Base-by-base conservation (phyloP, 2,329 filamentous ascomycete species). In the Metarhizium rileyi region DNA sequence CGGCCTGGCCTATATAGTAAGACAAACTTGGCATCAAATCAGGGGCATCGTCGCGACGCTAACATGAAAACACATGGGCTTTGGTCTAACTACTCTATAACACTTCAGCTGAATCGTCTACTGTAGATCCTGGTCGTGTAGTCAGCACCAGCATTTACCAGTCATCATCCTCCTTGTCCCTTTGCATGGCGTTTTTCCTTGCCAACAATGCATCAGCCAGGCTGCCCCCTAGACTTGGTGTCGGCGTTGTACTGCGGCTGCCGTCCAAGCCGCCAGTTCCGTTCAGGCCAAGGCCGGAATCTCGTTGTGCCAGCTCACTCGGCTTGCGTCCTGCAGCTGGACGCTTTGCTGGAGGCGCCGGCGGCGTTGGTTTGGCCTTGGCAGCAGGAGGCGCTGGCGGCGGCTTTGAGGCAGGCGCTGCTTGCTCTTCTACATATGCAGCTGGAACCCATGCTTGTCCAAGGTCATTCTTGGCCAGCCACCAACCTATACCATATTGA, bases 381-480 rank as follows among this genome's bases (percentile, higher is more conserved):
- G 68, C 66, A 4, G 66, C 66, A 3, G 83, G 77, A 1, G 84
- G 80, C 1, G 86, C 81, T 9, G 84, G 83, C 14, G 87, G 83
- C 6, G 81, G 77, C 22, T 78, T 77, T 7, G 75, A 70, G 3
- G 83, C 77, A 23, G 81, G 78, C 3, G 80, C 76, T 4, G 80
- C 77, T 63, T 86, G 78, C 68, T 96, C 90, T 68, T 97, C 86
- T 8, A 98, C 84, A 61, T 98, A 98, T 20, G 91, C 89, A 20
- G 90, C 87, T 0, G 93, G 93, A 3, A 93, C 82, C 93, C 93
- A 98, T 47, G 90, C 93, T 67, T 93, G 88, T n/a, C 80, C 80
- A 4, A 59, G 58, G 5, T 57, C 69, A 54, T 84, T 87, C 72
- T 89, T 91, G 55, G 85, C 93, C 44, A 97, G 76, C 91, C 91